Base-by-base conservation (phyloP, 495 filamentous ascomycete genomes). In the Neurospora terricola region DNA sequence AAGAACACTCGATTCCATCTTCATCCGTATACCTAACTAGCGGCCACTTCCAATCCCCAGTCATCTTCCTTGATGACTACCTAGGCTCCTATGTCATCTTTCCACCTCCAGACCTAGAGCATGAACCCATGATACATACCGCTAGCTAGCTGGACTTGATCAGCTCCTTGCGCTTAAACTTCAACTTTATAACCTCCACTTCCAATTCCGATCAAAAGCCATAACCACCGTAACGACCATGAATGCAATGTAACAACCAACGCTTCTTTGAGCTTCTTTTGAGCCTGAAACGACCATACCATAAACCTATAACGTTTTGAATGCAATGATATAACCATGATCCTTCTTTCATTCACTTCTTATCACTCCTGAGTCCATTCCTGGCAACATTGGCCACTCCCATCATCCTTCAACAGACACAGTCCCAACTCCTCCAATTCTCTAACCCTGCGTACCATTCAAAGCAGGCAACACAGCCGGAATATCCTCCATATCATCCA, bases 401-500 rank as follows among this genome's bases (percentile, higher is more conserved):
- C 43, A 48, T 0, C 21, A 2, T 12, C 45, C 12, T 40, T 14
- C 12, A 40, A 34, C n/a, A n/a, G n/a, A 34, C 34, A 34, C 34
- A n/a, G n/a, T n/a, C n/a, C n/a, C n/a, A n/a, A n/a, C n/a, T n/a
- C n/a, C n/a, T n/a, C n/a, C n/a, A n/a, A n/a, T n/a, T n/a, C n/a
- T n/a, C n/a, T n/a, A n/a, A n/a, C n/a, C 10, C n/a, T 54, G 45
- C 1, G 45, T 14, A 27, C 27, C 54, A 9, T 27, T 14, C 54
- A 34, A 8, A 66, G 1, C 69, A 2, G 77, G 79, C 38, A 77
- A 27, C 16, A 66, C 75, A 11, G 80, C 78, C 27, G 77, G 77
- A 59, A 82, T 82, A 70, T 81, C 81, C 43, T 83, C 79, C 77
- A 80, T 80, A 38, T 81, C 77, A 42, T 78, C 74, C 74, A 78